phyloP scores from a whole-genome alignment of 108 stramenopile genomes.

The Nannochloropsis gaditana region DNA sequence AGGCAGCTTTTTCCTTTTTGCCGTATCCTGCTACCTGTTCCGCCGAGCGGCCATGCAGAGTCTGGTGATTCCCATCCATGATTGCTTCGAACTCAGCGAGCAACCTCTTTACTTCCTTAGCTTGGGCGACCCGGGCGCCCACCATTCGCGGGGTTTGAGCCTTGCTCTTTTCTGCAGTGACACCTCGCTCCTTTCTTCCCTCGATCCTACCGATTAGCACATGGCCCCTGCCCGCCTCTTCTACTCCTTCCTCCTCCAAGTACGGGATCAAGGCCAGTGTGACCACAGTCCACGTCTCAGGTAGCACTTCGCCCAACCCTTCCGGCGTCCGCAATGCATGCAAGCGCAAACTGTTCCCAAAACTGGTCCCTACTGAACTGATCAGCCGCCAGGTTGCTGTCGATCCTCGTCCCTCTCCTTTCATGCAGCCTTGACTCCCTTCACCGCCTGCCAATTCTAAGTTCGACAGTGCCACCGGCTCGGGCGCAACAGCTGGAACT shows the following conservation, averaged over 20 bases:
- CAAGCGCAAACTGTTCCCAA: neutral
- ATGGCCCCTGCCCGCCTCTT: neutral
- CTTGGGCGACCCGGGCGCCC: neutral
- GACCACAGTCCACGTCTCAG: neutral
- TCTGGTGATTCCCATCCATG: conserved; percentile 38
- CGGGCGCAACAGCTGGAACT: too few species aligned
- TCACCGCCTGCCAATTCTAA: too few species aligned
- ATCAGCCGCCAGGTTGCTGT: neutral
- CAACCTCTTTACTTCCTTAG: conserved; percentile 7
- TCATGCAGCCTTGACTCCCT: too few species aligned
- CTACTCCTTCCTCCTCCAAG: neutral
- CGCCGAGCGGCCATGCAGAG: conserved; percentile 31
- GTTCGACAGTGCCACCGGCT: too few species aligned
- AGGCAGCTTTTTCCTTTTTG: conserved; percentile 29
- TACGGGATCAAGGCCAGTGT: neutral
- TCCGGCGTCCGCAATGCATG: neutral
- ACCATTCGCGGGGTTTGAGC: neutral
- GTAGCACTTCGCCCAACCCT: neutral
- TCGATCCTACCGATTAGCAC: neutral
- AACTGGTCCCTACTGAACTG: neutral
- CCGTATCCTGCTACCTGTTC: conserved; percentile 30
- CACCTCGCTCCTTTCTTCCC: neutral
- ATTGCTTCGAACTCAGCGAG: conserved; percentile 30
- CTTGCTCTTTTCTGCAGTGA: too few species aligned
- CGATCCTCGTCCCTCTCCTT: neutral